Percentiles rank a stretch among this genome's conserved stretches.
phyloP scores from a whole-genome alignment of 2,329 filamentous ascomycete species.

The Neocucurbitaria cava region DNA sequence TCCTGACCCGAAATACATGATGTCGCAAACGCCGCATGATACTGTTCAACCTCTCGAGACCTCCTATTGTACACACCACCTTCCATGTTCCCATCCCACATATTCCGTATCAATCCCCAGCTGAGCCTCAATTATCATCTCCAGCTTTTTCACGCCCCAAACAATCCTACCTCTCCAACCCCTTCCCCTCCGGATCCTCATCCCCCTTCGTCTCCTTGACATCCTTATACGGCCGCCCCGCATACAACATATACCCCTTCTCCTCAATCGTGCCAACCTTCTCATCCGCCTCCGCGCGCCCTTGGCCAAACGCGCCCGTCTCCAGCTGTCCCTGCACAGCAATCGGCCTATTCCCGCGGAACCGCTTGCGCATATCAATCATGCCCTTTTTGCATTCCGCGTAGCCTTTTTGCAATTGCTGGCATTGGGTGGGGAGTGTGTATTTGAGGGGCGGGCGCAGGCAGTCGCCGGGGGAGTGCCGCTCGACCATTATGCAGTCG shows the following conservation, averaged over 20 bases:
- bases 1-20: neutral
- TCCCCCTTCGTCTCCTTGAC: slow-evolving; percentile 39
- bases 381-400: slow-evolving; percentile 95
- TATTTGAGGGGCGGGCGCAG: slow-evolving; percentile 82
- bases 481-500: slow-evolving; percentile 93
- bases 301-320: slow-evolving; percentile 42
- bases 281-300: slow-evolving; percentile 36
- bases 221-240: slow-evolving; percentile 40
- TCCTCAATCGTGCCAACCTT: slow-evolving; percentile 47
- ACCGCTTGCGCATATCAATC: slow-evolving; percentile 98
- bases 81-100: neutral
- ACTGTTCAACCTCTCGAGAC: slow-evolving; percentile 2
- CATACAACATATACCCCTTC: slow-evolving; percentile 50
- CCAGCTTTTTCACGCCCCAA: neutral
- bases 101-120: neutral
- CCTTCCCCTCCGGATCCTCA: slow-evolving; percentile 33
- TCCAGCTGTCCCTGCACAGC: slow-evolving; percentile 46
- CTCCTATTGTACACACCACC: neutral
- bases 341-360: slow-evolving; percentile 91
- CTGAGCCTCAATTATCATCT: neutral
- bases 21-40: slow-evolving; percentile 18
- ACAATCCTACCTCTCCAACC: slow-evolving; percentile 19
- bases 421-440: slow-evolving; percentile 84
- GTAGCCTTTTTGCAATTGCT: slow-evolving; percentile 88
- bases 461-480: slow-evolving; percentile 86